These are phyloP conservation scores for Oryza longistaminata DNA, from an alignment of 176 grass and related monocot genomes.

Conservation along the genomic window DNA sequence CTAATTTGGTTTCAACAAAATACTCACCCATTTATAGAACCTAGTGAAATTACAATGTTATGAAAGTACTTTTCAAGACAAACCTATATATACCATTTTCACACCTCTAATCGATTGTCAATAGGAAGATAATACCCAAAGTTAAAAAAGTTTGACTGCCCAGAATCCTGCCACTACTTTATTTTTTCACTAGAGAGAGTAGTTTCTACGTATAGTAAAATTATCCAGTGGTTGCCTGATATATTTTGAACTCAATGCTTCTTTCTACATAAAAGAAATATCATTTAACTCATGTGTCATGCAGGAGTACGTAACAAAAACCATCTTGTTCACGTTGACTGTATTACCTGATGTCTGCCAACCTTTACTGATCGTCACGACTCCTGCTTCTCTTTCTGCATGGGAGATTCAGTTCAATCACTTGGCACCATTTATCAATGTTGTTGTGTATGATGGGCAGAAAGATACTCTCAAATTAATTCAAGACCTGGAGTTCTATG, in stretches of 20 bases:
- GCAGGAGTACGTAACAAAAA: constrained; percentile 72
- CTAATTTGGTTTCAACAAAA: neutral
- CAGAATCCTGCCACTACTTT: too few relatives aligned
- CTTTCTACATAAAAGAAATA: neutral
- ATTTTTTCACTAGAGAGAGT: neutral
- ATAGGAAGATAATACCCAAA: neutral
- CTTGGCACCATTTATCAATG: constrained; percentile 68
- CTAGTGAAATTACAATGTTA: neutral
- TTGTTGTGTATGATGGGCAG: constrained; percentile 64
- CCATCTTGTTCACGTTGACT: constrained; percentile 63
- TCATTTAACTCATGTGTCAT: constrained; percentile 19
- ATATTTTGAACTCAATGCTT: neutral
- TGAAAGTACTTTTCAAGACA: neutral
- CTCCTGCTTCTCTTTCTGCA: constrained; percentile 46
- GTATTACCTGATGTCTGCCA: constrained; percentile 48
- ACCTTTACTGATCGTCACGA: constrained; percentile 75
- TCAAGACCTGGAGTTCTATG: constrained; percentile 59
- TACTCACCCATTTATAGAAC: neutral
- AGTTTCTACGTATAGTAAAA: constrained; percentile 10
- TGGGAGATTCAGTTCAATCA: constrained; percentile 71
- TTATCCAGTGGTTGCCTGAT: constrained; percentile 3
- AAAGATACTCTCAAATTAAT: constrained; percentile 58
- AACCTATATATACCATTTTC: neutral
- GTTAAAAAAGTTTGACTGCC: neutral
- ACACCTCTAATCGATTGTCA: neutral